Conservation (phyloP, 2,329 filamentous ascomycete genomes). For the Colletotrichum viniferum region DNA sequence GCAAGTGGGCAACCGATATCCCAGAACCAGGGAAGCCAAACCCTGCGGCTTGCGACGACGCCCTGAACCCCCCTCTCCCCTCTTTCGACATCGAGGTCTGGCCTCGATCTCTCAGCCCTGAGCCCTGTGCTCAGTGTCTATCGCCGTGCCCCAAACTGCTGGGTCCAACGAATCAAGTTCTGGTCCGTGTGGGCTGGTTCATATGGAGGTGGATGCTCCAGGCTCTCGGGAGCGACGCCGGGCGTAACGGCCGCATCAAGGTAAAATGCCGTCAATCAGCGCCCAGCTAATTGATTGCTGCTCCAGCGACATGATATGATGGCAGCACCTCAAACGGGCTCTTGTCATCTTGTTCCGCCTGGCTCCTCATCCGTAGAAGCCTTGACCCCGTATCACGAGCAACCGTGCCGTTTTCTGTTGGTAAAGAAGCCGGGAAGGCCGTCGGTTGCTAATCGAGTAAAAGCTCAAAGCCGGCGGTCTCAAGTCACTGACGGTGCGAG, state of each 20-base stretch:
- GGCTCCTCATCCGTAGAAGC: not conserved
- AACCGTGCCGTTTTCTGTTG: not conserved
- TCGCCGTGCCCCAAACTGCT: not conserved
- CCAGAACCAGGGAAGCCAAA: not conserved
- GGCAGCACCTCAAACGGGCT: not conserved
- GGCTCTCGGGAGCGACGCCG: not conserved
- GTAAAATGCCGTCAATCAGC: not conserved
- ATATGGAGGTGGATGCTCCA: not conserved
- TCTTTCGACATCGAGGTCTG: conserved; percentile 21
- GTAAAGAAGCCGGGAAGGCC: not conserved
- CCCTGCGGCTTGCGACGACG: not conserved
- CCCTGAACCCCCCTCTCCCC: not conserved
- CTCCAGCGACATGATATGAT: not conserved
- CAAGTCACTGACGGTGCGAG: not conserved
- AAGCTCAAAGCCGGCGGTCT: not conserved
- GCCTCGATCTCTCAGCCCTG: not conserved
- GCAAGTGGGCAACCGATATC: not conserved
- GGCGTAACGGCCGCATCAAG: not conserved
- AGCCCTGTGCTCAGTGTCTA: not conserved
- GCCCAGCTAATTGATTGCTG: not conserved
- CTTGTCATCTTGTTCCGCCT: not conserved
- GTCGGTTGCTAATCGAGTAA: not conserved
- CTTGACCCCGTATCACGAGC: not conserved
- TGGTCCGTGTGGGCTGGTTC: not conserved
- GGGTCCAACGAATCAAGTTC: conserved; percentile 1